These are phyloP conservation scores for Aspergillus ustus DNA, from an alignment of 2,329 filamentous ascomycete genomes.

Conservation along the genomic window DNA sequence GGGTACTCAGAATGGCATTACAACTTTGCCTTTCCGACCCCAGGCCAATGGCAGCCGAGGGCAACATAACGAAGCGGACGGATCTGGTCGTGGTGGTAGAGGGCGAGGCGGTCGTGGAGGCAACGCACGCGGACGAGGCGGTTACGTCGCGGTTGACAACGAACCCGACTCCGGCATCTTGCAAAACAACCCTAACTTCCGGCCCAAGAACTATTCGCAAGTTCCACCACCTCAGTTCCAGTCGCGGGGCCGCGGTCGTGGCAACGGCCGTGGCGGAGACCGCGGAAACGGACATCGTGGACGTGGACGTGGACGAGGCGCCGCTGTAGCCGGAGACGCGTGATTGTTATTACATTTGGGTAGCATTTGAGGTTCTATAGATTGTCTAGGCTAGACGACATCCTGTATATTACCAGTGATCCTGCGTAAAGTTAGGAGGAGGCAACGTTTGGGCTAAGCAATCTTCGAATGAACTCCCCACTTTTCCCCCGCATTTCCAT, in stretches of 20 bases:
- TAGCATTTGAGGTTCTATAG: neutral
- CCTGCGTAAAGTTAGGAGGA: neutral
- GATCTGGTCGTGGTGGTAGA: constrained; percentile 38
- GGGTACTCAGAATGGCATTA: constrained; percentile 32
- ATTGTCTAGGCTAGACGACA: neutral
- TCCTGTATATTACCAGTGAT: neutral
- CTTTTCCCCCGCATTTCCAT: constrained; percentile 8
- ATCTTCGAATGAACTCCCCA: neutral
- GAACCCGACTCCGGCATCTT: constrained; percentile 60
- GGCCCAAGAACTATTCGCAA: constrained; percentile 57
- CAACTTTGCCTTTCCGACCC: constrained; percentile 38
- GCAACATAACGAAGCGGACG: constrained; percentile 15
- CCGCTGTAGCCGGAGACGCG: constrained; percentile 16
- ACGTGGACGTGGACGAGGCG: constrained; percentile 35
- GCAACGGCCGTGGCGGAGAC: constrained; percentile 17
- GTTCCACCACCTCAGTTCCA: constrained; percentile 55
- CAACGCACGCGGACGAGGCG: constrained; percentile 35
- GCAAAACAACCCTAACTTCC: constrained; percentile 60
- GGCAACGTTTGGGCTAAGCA: neutral
- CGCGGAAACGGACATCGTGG: constrained; percentile 31
- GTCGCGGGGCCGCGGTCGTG: constrained; percentile 33
- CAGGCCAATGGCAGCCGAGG: constrained; percentile 32
- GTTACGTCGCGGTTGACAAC: constrained; percentile 51
- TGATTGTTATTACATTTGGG: neutral
- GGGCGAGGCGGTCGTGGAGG: constrained; percentile 38